Conservation (phyloP, 208 protist genomes). For the Leishmania turanica region DNA sequence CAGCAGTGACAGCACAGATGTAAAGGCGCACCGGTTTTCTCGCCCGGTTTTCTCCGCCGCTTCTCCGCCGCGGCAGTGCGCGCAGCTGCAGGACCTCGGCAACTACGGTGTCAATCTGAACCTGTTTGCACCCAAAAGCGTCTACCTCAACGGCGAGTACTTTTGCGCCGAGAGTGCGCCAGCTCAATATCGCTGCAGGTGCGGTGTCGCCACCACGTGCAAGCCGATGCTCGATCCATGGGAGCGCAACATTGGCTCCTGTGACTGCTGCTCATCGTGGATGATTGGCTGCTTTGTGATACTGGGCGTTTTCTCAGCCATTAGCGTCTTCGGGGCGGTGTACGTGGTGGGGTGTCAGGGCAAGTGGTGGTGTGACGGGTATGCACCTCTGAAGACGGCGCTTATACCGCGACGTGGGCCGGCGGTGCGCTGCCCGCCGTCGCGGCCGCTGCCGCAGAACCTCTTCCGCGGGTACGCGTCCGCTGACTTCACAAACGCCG, state of each 20-base stretch:
- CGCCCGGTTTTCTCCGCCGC: conserved; percentile 7
- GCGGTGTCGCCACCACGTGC: conserved; percentile 26
- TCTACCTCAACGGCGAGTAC: conserved; percentile 27
- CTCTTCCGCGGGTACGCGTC: conserved; percentile 64
- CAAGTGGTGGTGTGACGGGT: conserved; percentile 70
- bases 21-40: background rate
- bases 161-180: conserved; percentile 32
- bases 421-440: conserved; percentile 35
- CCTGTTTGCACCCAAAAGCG: conserved; percentile 12
- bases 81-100: conserved; percentile 12
- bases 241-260: conserved; percentile 66
- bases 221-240: conserved; percentile 27
- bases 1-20: too few relatives aligned
- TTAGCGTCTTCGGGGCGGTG: conserved; percentile 17
- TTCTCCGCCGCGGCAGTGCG: conserved; percentile 8
- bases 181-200: conserved; percentile 35
- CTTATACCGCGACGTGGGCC: conserved; percentile 52
- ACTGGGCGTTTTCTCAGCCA: conserved; percentile 22
- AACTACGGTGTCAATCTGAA: conserved; percentile 26
- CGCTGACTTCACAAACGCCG: conserved; percentile 51
- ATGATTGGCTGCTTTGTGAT: conserved; percentile 49
- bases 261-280: conserved; percentile 63
- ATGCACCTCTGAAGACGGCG: conserved; percentile 32
- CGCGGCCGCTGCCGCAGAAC: conserved; percentile 42
- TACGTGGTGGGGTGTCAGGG: conserved; percentile 47